Evolutionary conservation across 108 stramenopile genomes (phyloP).

Genomic region (Conticribra guillardii): DNA sequence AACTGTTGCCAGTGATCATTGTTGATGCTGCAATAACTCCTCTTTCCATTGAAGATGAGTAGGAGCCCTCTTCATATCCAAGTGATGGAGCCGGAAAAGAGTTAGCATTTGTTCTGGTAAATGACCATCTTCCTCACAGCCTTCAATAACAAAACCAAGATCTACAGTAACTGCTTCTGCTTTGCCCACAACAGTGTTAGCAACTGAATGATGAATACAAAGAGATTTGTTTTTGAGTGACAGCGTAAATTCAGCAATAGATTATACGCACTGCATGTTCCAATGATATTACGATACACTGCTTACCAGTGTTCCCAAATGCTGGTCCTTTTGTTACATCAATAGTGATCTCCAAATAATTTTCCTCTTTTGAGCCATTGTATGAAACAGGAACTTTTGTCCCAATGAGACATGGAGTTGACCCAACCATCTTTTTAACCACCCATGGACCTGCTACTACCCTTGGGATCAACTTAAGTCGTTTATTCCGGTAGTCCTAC

Average conservation of each 20-base stretch:
- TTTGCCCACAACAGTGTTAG: constrained; percentile 52
- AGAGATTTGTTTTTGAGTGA: too few relatives aligned
- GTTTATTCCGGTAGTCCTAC: constrained; percentile 40
- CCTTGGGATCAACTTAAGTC: constrained; percentile 52
- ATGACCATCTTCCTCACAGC: constrained; percentile 34
- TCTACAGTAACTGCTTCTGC: constrained; percentile 51
- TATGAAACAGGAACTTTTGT: constrained; percentile 54
- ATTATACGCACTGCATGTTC: too few relatives aligned
- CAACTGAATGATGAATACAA: too few relatives aligned
- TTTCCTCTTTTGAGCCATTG: constrained; percentile 45
- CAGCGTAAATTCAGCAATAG: too few relatives aligned
- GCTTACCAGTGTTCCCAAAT: constrained; percentile 55
- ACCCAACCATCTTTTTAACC: constrained; percentile 60
- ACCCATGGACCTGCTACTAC: constrained; percentile 52
- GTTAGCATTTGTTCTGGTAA: constrained; percentile 55
- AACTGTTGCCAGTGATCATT: too few relatives aligned
- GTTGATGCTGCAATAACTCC: constrained; percentile 8
- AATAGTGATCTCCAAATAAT: constrained; percentile 52
- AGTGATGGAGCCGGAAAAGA: constrained; percentile 52
- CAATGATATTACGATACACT: too few relatives aligned
- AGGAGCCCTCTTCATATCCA: constrained; percentile 46
- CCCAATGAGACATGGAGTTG: constrained; percentile 57
- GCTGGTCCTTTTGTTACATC: constrained; percentile 55
- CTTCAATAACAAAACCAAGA: constrained; percentile 57
- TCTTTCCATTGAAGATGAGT: constrained; percentile 42